phyloP scores from a whole-genome alignment of 805 yeast genomes.

The Kazachstania bromeliacearum region DNA sequence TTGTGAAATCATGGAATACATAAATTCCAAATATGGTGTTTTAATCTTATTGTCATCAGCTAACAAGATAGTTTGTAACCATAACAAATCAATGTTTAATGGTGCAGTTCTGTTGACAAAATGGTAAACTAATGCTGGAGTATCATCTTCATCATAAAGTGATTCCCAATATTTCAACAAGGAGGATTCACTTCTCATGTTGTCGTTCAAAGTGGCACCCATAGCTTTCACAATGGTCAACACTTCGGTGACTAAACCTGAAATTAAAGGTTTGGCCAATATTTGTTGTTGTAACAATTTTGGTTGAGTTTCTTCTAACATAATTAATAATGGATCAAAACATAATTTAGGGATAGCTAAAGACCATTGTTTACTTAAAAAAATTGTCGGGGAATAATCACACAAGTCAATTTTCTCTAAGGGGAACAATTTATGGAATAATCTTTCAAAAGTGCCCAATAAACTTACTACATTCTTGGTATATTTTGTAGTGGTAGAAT shows the following conservation, averaged over 20 bases:
- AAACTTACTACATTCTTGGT: constrained; percentile 14
- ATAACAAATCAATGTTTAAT: constrained; percentile 61
- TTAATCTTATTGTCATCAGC: constrained; percentile 84
- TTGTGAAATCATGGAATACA: constrained; percentile 71
- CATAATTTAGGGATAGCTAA: constrained; percentile 71
- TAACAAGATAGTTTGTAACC: constrained; percentile 76
- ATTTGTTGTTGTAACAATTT: constrained; percentile 51
- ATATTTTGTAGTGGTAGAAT: constrained; percentile 12
- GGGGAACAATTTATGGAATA: constrained; percentile 27
- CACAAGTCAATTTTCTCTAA: constrained; percentile 33
- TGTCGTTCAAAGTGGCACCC: constrained; percentile 65
- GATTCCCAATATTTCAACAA: constrained; percentile 46
- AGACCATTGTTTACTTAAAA: constrained; percentile 73
- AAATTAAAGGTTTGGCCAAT: constrained; percentile 73
- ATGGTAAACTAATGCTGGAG: constrained; percentile 60
- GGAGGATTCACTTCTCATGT: constrained; percentile 53
- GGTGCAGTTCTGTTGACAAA: constrained; percentile 45
- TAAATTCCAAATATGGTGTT: constrained; percentile 83
- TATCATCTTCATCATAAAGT: constrained; percentile 36
- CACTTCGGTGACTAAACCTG: constrained; percentile 71
- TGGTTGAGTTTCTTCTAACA: constrained; percentile 66
- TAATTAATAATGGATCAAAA: constrained; percentile 63
- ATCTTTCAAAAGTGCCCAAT: constrained; percentile 24
- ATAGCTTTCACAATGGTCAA: constrained; percentile 63
- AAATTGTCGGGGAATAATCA: constrained; percentile 34